Percentiles rank a stretch among this genome's conserved stretches.
Conservation (phyloP, 225 moss, liverwort and hornwort genomes). For the Pseudoscleropodium purum region DNA sequence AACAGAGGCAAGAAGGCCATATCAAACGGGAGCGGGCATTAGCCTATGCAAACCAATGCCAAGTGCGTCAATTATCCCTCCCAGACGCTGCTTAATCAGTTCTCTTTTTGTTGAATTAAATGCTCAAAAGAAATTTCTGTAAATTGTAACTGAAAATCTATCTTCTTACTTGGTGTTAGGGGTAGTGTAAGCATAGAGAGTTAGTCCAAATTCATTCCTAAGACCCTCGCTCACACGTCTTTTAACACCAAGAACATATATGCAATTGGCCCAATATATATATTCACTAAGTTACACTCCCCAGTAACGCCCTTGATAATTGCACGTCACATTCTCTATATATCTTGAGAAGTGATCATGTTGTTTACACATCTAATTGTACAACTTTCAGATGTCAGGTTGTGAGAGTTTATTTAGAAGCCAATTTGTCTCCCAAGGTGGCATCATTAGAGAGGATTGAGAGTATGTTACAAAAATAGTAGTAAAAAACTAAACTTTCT, state of each 20-base stretch:
- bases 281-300: background rate
- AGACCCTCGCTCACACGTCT: background rate
- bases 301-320: background rate
- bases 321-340: background rate
- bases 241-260: too few relatives aligned
- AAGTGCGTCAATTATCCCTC: constrained; percentile 19
- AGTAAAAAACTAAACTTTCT: background rate
- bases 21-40: constrained; percentile 84
- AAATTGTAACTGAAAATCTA: background rate
- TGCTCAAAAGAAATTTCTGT: background rate
- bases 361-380: background rate
- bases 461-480: too few relatives aligned
- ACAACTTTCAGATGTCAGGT: background rate
- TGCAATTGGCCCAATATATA: background rate
- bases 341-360: background rate
- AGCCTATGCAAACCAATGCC: constrained; percentile 73
- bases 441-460: too few relatives aligned
- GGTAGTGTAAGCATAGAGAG: too few relatives aligned
- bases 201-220: background rate
- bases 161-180: background rate
- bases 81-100: background rate
- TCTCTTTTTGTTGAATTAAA: background rate
- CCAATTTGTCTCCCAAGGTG: background rate
- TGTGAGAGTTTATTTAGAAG: background rate
- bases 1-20: constrained; percentile 74